These are phyloP conservation scores for Mycena polygramma DNA, from an alignment of 768 basidiomycete genomes.

Conservation along the genomic window DNA sequence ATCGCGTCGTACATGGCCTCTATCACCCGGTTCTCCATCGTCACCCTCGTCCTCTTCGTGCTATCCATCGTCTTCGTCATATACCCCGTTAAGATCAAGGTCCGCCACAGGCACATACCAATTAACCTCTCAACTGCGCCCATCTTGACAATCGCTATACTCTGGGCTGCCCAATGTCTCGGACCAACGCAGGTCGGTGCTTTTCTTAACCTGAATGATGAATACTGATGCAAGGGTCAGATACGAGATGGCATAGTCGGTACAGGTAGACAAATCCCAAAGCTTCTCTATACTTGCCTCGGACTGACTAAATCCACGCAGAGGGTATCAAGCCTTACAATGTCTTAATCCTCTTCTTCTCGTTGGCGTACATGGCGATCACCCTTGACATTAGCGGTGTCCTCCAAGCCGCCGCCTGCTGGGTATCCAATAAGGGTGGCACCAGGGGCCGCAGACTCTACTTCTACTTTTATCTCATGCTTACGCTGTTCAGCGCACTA, in stretches of 20 bases:
- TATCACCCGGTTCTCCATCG: slow-evolving; percentile 58
- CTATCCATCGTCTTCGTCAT: slow-evolving; percentile 64
- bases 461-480: slow-evolving; percentile 86
- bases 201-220: background rate
- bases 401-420: slow-evolving; percentile 88
- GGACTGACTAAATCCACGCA: background rate
- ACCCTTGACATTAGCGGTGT: slow-evolving; percentile 92
- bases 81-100: slow-evolving; percentile 51
- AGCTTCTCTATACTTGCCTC: no score
- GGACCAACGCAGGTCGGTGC: slow-evolving; percentile 46
- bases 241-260: slow-evolving; percentile 82
- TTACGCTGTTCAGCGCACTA: slow-evolving; percentile 79
- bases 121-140: slow-evolving; percentile 62
- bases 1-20: slow-evolving; percentile 42
- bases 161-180: slow-evolving; percentile 65
- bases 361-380: slow-evolving; percentile 92
- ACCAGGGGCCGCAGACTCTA: slow-evolving; percentile 77
- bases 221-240: slow-evolving; percentile 32
- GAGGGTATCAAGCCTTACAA: slow-evolving; percentile 90
- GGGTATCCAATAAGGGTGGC: slow-evolving; percentile 87
- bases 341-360: slow-evolving; percentile 93
- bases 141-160: slow-evolving; percentile 60
- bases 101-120: slow-evolving; percentile 43
- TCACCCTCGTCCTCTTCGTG: slow-evolving; percentile 62
- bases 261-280: no score